Conservation (phyloP, 495 filamentous ascomycete species). For the Penicillium soppii region DNA sequence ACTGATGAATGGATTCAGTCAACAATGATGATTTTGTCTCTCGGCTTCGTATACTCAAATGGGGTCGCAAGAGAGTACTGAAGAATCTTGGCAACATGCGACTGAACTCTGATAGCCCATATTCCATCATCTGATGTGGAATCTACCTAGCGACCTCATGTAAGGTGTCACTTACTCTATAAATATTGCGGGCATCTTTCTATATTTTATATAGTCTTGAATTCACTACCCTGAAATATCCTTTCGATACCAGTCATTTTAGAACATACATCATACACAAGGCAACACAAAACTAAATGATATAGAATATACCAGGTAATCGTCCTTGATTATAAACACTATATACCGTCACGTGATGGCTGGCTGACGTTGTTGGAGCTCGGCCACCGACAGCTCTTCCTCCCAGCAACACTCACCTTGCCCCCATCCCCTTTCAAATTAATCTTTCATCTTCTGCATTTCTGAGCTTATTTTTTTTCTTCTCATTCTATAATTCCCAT, state of each 20-base stretch:
- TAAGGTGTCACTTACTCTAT: too few species aligned
- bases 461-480: not conserved
- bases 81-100: constrained; percentile 32
- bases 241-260: too few species aligned
- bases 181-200: too few species aligned
- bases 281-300: not conserved
- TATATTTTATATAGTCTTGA: too few species aligned
- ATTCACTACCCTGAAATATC: too few species aligned
- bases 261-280: too few species aligned
- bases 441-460: constrained; percentile 7
- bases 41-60: constrained; percentile 69
- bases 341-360: constrained; percentile 34
- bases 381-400: constrained; percentile 32
- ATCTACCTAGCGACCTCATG: too few species aligned
- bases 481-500: constrained; percentile 7
- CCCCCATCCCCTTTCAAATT: constrained; percentile 13
- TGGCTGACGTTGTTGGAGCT: constrained; percentile 48
- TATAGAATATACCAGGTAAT: not conserved
- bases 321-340: constrained; percentile 7
- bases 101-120: not conserved
- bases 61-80: constrained; percentile 53
- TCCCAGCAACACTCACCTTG: constrained; percentile 23
- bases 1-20: too few species aligned
- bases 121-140: not conserved
- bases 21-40: constrained; percentile 86